Conservation (phyloP, 2,329 filamentous ascomycete species). For the Venturia oleaginea region DNA sequence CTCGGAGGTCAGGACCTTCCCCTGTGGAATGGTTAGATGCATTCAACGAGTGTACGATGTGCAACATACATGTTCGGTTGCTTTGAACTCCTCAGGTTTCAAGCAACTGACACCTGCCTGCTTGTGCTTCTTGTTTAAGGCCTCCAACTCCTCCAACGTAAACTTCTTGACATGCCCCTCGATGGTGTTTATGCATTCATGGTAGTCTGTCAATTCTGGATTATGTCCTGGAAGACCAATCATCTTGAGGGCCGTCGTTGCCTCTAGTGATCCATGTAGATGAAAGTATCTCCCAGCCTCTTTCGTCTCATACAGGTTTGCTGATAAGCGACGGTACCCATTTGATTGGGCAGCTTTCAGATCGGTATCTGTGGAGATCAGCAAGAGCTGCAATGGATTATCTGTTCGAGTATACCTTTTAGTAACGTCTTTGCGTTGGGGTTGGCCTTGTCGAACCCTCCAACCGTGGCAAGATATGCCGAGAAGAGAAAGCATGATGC, state of each 20-base stretch:
- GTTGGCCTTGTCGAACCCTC: slow-evolving; percentile 36
- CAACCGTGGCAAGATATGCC: slow-evolving; percentile 48
- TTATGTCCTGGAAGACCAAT: slow-evolving; percentile 55
- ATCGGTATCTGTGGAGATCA: slow-evolving; percentile 54
- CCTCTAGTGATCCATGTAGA: slow-evolving; percentile 66
- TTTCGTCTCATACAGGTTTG: slow-evolving; percentile 62
- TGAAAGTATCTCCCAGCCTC: slow-evolving; percentile 61
- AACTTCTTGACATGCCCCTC: slow-evolving; percentile 34
- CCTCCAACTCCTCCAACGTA: slow-evolving; percentile 31
- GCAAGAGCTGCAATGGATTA: slow-evolving; percentile 18
- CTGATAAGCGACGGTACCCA: slow-evolving; percentile 61
- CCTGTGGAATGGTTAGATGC: slow-evolving; percentile 20
- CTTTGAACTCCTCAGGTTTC: slow-evolving; percentile 33
- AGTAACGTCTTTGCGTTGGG: slow-evolving; percentile 39
- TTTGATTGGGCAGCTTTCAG: slow-evolving; percentile 61
- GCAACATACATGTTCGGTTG: slow-evolving; percentile 30
- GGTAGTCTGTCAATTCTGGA: slow-evolving; percentile 46
- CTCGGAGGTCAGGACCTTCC: slow-evolving; percentile 30
- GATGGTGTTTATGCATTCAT: slow-evolving; percentile 31
- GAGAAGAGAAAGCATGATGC: slow-evolving; percentile 50
- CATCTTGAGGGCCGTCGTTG: slow-evolving; percentile 60
- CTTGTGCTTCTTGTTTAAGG: slow-evolving; percentile 32
- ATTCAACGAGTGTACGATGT: neutral
- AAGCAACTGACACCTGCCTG: slow-evolving; percentile 35
- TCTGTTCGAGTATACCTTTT: slow-evolving; percentile 26